Evolutionary conservation across 2,329 filamentous ascomycete species (phyloP), one percentile per base, ranked within the genome.

Genomic region (Chaetothyriales sp.): DNA sequence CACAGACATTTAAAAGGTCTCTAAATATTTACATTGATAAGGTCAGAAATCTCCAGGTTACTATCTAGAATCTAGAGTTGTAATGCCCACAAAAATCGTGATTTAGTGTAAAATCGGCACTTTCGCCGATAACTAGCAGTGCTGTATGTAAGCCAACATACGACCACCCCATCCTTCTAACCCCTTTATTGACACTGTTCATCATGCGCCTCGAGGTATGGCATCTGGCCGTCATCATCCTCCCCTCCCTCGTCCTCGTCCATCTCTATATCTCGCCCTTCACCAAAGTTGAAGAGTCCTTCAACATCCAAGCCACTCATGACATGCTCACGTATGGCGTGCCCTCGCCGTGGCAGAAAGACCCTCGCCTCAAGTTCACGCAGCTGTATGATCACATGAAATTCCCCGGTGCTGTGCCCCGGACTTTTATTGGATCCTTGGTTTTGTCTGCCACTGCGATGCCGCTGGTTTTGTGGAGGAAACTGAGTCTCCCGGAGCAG

Each of bases 211-310:
- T 55, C 60, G 60, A 65, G 77, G 76, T 79, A 60, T 58, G 66
- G 25, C 53, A 74, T 15, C 63, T 83, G 43, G 66, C 70, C 18
- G 54, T 56, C 29, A 48, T 69, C 8, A 55, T 69, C 9, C 61
- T 65, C 50, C 84, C 86, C 1, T 66, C 74, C 2, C 65, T 83
- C 33, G 74, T 86, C 60, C 66, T 85, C 53, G 51, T 85, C 51
- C 86, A 95, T 67, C 79, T 94, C 51, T 63, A 81, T 55, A 66
- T 81, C 20, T 81, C 89, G 9, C 92, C 92, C 0, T 90, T 94
- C 71, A 95, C 89, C 52, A 98, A 98, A 68, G 92, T 98, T 54
- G 92, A 98, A 68, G 92, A 98, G 69, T 97, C 90, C 0, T 97
- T 98, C 77, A 95, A 95, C 67, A 81, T 97, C 53, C 92, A 98